Conservation (phyloP, 257 asterid genomes). For the Voacanga thouarsii region DNA sequence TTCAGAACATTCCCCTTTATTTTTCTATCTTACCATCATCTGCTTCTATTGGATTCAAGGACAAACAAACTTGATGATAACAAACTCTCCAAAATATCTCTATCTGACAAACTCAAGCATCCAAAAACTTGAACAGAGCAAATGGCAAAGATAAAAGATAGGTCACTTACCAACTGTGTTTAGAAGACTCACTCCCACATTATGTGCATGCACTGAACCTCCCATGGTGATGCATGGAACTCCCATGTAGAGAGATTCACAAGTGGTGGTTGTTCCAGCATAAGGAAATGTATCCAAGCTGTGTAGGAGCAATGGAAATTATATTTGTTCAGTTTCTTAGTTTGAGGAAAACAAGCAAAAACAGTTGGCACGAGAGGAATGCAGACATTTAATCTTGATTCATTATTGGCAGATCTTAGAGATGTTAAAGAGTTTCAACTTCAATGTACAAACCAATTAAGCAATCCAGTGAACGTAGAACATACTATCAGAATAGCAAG, state of each 20-base stretch:
- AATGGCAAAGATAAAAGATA: background rate
- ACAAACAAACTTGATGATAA: background rate
- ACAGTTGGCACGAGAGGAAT: background rate
- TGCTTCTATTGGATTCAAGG: background rate
- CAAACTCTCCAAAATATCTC: background rate
- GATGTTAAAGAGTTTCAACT: background rate
- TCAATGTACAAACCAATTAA: background rate
- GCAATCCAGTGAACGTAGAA: background rate
- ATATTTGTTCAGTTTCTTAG: slow-evolving; percentile 8
- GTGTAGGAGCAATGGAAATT: slow-evolving; percentile 7
- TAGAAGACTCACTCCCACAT: slow-evolving; percentile 93
- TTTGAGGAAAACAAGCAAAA: background rate
- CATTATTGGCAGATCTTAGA: background rate
- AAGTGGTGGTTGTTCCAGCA: slow-evolving; percentile 98
- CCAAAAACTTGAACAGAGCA: background rate
- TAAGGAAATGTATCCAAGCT: slow-evolving; percentile 99
- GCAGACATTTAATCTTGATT: background rate
- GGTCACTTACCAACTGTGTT: slow-evolving; percentile 69
- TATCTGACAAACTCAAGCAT: slow-evolving; percentile 4
- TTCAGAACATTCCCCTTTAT: background rate
- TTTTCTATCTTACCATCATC: background rate
- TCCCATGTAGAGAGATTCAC: slow-evolving; percentile 98
- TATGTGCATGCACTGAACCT: slow-evolving; percentile 94
- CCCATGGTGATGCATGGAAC: slow-evolving; percentile 98
- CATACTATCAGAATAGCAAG: background rate